phyloP scores from a whole-genome alignment of 352 stramenopile genomes.

The Blastocystis hominis region DNA sequence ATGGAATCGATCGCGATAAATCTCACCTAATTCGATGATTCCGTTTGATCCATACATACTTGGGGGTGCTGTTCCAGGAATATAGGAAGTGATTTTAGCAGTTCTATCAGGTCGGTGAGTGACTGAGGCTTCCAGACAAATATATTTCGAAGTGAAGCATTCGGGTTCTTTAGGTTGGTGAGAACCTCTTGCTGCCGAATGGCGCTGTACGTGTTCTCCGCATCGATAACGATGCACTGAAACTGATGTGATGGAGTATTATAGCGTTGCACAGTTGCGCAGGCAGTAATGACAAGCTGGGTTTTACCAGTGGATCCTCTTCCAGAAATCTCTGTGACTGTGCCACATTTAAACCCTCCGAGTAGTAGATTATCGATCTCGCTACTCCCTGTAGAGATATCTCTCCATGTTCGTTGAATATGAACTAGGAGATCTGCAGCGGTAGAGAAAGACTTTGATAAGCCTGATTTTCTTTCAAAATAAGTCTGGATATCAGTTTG shows the following conservation, averaged over 20 bases:
- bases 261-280: constrained; percentile 13
- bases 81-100: background rate
- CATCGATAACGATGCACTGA: constrained; percentile 5
- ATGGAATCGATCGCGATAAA: constrained; percentile 32
- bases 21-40: background rate
- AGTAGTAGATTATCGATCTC: background rate
- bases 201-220: constrained; percentile 32
- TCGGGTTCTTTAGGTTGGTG: background rate
- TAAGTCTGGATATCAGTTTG: background rate
- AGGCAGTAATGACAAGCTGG: constrained; percentile 5
- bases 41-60: background rate
- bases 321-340: constrained; percentile 15
- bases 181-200: background rate
- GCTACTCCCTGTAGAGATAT: background rate
- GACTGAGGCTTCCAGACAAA: background rate
- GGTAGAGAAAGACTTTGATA: background rate
- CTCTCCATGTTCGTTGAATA: background rate
- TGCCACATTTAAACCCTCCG: background rate
- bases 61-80: background rate
- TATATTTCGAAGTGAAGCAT: background rate
- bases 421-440: background rate
- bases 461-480: background rate
- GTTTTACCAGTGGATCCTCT: constrained; percentile 40
- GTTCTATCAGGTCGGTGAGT: background rate
- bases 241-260: background rate